Base-by-base conservation (phyloP, 352 stramenopile genomes). In the Pythium scleroteichum region DNA sequence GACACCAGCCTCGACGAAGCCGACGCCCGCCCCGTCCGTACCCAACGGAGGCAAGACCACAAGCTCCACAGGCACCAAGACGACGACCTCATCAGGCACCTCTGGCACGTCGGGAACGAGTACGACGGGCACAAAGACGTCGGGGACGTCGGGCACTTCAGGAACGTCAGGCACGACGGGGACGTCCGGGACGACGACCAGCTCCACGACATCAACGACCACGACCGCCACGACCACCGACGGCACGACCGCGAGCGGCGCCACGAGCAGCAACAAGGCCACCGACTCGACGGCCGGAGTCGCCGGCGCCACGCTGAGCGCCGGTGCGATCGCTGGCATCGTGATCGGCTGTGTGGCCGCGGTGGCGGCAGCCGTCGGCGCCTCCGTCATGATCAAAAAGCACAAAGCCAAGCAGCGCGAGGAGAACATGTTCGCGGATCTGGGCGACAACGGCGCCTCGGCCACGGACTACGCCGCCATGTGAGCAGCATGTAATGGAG, bases 391-490 rank as follows among this genome's bases (percentile, higher is more conserved):
- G 40, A 56, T 66, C 52, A 71, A 71, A 4, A 73, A 73, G 63
- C 62, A 57, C 40, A 64, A 67, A 44, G 58, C 59, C 26, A 63
- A 66, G 52, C 66, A 62, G 32, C 63, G 65, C 35, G 73, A 82
- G 27, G 71, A 72, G 42, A 62, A 62, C 23, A 71, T 76, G 54
- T 82, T 79, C 53, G 48, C 72, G 33, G 71, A 82, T 20, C 44
- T 82, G 2, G 74, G 69, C 29, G 74, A 83, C 54, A 68, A 78
- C 16, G 65, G 74, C 42, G 46, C 52, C 10, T 69, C 75, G 17
- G 74, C 67, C 29, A 71, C 68, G 26, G 66, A 79, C 60, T 82
- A 82, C 39, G 74, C 74, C 33, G 74, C 74, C 16, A 82, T 82
- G 74, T 82, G 64, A 50, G 8, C 8, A 14, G 8, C 33, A 14